Evolutionary conservation across 2,329 filamentous ascomycete species (phyloP).

Genomic region (Colletotrichum musae): DNA sequence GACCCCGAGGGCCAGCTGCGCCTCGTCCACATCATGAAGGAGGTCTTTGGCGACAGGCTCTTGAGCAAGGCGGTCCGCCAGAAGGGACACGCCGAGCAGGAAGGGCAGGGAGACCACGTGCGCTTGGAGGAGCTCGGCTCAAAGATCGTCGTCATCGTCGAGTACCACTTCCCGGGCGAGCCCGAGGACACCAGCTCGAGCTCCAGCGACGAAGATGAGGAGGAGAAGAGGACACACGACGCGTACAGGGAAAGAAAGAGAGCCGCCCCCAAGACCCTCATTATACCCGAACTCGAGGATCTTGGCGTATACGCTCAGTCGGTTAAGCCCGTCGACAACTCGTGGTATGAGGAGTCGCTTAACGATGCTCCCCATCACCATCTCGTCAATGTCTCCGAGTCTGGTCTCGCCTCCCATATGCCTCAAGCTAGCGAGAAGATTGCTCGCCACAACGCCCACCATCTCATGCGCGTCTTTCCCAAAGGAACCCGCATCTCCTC

Average conservation of each 20-base stretch:
- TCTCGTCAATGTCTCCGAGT: slow-evolving; percentile 79
- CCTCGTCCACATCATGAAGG: slow-evolving; percentile 75
- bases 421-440: slow-evolving; percentile 64
- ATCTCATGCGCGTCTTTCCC: slow-evolving; percentile 80
- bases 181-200: slow-evolving; percentile 54
- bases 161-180: slow-evolving; percentile 73
- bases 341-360: slow-evolving; percentile 71
- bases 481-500: slow-evolving; percentile 79
- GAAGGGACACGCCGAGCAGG: slow-evolving; percentile 69
- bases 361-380: slow-evolving; percentile 74
- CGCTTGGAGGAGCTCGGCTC: slow-evolving; percentile 71
- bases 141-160: slow-evolving; percentile 77
- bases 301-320: slow-evolving; percentile 80
- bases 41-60: slow-evolving; percentile 73
- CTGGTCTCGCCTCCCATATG: slow-evolving; percentile 67
- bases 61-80: slow-evolving; percentile 70
- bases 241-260: slow-evolving; percentile 68
- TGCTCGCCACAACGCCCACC: slow-evolving; percentile 71
- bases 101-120: slow-evolving; percentile 66
- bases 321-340: slow-evolving; percentile 76
- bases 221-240: slow-evolving; percentile 54
- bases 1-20: slow-evolving; percentile 70
- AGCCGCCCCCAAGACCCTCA: slow-evolving; percentile 60
- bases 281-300: slow-evolving; percentile 75
- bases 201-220: slow-evolving; percentile 57